phyloP scores from a whole-genome alignment of 257 asterid species.

The Scutellaria minor region DNA sequence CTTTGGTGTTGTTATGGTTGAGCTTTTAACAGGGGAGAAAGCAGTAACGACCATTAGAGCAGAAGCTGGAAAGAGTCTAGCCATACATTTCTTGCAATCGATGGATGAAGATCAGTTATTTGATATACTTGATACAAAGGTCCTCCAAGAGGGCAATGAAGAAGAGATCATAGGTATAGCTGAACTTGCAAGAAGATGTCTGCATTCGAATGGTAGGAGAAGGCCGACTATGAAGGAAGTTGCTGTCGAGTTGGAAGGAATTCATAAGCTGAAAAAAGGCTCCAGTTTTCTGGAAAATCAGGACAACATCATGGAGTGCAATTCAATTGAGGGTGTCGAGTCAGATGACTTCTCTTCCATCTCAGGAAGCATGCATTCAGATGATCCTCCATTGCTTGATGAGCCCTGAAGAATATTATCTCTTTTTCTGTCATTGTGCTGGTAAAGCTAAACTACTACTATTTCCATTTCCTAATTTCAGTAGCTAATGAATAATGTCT shows the following conservation, averaged over 20 bases:
- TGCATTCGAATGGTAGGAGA: constrained; percentile 43
- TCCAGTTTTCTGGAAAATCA: not conserved
- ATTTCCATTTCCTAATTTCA: not conserved
- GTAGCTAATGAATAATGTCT: not conserved
- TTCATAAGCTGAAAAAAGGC: constrained; percentile 25
- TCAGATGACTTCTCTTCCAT: constrained; percentile 21
- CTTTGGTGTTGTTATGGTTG: constrained; percentile 29
- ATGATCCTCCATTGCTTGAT: not conserved
- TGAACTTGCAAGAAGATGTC: constrained; percentile 43
- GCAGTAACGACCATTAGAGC: constrained; percentile 37
- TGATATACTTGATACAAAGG: constrained; percentile 46
- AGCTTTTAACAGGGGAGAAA: constrained; percentile 49
- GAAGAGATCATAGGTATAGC: constrained; percentile 44
- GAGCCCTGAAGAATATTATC: constrained; percentile 18
- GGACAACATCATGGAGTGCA: no score
- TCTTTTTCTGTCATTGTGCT: not conserved
- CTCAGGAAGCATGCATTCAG: constrained; percentile 16
- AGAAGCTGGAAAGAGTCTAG: constrained; percentile 40
- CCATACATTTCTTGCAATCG: constrained; percentile 41
- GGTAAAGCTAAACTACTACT: not conserved
- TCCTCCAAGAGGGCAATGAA: constrained; percentile 34
- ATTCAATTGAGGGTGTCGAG: not conserved
- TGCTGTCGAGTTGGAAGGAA: constrained; percentile 37
- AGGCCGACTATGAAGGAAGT: constrained; percentile 59
- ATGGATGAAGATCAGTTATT: constrained; percentile 41